Percentiles rank a stretch among this genome's conserved stretches.
Evolutionary conservation across 2,329 filamentous ascomycete species (phyloP).

Genomic region (Stagonosporopsis vannaccii): DNA sequence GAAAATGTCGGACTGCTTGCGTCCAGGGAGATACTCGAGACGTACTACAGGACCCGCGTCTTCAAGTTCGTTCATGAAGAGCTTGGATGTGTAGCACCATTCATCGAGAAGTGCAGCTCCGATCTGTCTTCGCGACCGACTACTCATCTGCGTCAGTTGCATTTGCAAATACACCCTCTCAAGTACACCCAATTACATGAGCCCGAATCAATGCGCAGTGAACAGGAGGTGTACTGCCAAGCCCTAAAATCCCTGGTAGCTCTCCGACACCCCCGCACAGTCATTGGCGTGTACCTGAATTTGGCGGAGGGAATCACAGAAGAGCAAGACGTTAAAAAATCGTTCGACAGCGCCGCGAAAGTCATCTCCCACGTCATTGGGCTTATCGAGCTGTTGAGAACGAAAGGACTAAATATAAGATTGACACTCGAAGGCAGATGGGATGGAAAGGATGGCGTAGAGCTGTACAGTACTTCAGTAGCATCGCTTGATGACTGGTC

Average conservation of each 20-base stretch:
- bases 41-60: conserved; percentile 28
- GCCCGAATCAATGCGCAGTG: background rate
- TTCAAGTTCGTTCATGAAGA: conserved; percentile 32
- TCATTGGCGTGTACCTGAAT: background rate
- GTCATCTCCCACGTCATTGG: background rate
- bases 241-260: background rate
- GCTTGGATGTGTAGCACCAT: conserved; percentile 18
- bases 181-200: conserved; percentile 7
- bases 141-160: conserved; percentile 20
- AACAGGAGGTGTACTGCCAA: background rate
- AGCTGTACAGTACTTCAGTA: background rate
- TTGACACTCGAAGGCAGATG: background rate
- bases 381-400: background rate
- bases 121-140: conserved; percentile 20
- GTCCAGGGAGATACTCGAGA: conserved; percentile 26
- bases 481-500: background rate
- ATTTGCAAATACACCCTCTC: conserved; percentile 25
- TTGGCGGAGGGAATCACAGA: background rate
- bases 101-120: conserved; percentile 22
- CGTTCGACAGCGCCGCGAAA: background rate
- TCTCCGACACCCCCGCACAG: background rate
- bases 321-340: background rate
- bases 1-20: conserved; percentile 5
- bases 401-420: background rate
- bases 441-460: background rate